Base-by-base conservation (phyloP, 208 protist species). In the Phytomonas sp. region DNA sequence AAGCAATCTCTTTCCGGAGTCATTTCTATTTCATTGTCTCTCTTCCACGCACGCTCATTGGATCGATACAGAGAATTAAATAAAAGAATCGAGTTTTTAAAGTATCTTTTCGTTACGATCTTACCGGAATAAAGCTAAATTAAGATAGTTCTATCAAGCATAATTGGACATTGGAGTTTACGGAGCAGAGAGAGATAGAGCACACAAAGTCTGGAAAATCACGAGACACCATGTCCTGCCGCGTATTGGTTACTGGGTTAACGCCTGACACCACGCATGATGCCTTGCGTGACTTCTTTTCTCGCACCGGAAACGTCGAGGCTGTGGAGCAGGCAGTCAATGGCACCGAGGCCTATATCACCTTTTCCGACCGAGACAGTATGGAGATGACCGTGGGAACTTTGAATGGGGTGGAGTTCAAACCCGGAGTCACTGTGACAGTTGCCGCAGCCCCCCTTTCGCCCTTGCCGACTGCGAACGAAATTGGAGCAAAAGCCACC, bases 271-370 rank as follows among this genome's bases (percentile, higher is more conserved):
- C 72, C 33, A 76, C 66, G 20, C 77, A 87, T 62, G 84, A 89
- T 6, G 75, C 78, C 60, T 64, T 94, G 33, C 75, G 76, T 13
- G 86, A 89, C 20, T 91, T 89, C 68, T 92, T 94, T 72, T 78
- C 66, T 31, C 84, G 82, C 61, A 75, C 83, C 33, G 88, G 88
- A 65, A 67, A 78, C 23, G 80, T 92, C 28, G 70, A 74, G 20
- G 63, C 60, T 29, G 85, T 88, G 71, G 68, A 62, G 43, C 62
- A 91, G 67, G 66, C 72, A 4, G 63, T 63, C 4, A 66, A 67
- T 36, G 73, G 62, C n/a, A 65, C 3, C 28, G 72, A 72, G 11
- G 31, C 53, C 11, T 77, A 75, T 15, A 69, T 71, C 36, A 62
- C 85, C 17, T 63, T 62, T 17, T 84, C 82, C 40, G 68, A 76